Percentiles rank a stretch among this genome's conserved stretches.
phyloP scores from a whole-genome alignment of 2,329 filamentous ascomycete genomes.

The Trichoderma sp. region DNA sequence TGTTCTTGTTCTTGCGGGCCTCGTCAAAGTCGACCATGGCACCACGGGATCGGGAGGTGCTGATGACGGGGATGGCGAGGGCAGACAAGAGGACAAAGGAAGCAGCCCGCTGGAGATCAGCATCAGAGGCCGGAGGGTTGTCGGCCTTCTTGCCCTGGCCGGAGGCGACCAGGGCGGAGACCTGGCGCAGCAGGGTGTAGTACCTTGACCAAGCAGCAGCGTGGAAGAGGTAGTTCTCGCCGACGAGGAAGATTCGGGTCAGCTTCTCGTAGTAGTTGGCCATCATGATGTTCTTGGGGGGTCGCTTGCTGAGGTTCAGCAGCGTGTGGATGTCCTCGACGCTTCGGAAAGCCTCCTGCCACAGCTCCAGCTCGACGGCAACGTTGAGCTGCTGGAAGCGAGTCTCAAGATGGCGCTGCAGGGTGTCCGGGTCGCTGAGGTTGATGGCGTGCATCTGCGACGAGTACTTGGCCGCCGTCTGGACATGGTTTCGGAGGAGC shows the following conservation, averaged over 20 bases:
- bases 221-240: constrained; percentile 99
- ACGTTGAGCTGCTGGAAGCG: constrained; percentile 98
- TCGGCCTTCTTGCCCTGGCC: constrained; percentile 92
- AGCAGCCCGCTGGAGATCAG: constrained; percentile 89
- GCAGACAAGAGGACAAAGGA: constrained; percentile 95
- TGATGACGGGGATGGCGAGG: constrained; percentile 98
- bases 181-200: constrained; percentile 94
- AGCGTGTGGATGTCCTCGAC: constrained; percentile 99
- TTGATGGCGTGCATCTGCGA: constrained; percentile 99
- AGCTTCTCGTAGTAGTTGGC: constrained; percentile 99
- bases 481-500: constrained; percentile 95
- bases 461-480: constrained; percentile 98
- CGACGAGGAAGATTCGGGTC: constrained; percentile 96
- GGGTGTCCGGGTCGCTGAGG: constrained; percentile 92
- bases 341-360: constrained; percentile 99
- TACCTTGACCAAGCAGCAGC: constrained; percentile 96
- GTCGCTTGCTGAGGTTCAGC: constrained; percentile 95
- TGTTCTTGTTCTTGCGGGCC: constrained; percentile 98
- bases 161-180: constrained; percentile 76
- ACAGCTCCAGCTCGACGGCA: constrained; percentile 94
- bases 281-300: constrained; percentile 99
- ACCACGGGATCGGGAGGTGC: constrained; percentile 92
- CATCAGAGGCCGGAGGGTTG: constrained; percentile 85
- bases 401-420: constrained; percentile 96
- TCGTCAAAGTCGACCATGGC: constrained; percentile 97